Base-by-base conservation (phyloP, 257 asterid species). In the Buddleja alternifolia region DNA sequence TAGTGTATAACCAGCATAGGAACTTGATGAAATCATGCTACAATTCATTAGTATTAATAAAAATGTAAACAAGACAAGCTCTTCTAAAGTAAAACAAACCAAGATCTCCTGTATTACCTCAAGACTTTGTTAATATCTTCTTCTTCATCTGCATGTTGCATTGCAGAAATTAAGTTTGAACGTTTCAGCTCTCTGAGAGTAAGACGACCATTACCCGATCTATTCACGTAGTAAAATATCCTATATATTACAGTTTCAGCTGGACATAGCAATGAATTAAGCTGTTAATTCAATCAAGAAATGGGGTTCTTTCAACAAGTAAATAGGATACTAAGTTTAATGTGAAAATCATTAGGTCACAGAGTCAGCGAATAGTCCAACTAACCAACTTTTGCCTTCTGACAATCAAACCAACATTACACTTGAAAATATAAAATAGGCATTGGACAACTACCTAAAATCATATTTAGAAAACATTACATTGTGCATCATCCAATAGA, bases 111-210 rank as follows among this genome's bases (percentile, higher is more conserved):
- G 37, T 48, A 76, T 74, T 82, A 91, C 99, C 99, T 82, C 85
- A 94, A 79, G 63, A 94, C 97, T 87, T 94, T 91, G 87, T 94
- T 94, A 61, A 94, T 91, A 79, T 94, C 99, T 81, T 94, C 99
- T 82, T 94, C 99, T 76, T 94, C 99, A 77, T 94, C 99, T 45
- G 95, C 99, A 81, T 94, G 97, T 82, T 89, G 97, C 99, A 94
- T 91, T 57, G 97, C 96, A 74, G 87, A 77, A 74, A 91, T 79
- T 77, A 94, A 88, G 81, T 94, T 86, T 8, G 97, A 89, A 71
- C 85, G 93, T 81, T 85, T 94, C 75, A 94, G 90, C 92, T 91
- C 99, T 82, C 84, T 87, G 75, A 94, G 96, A 57, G 97, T 87
- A 78, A 94, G 93, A 62, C 81, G 96, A 56, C 97, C 91, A 79